Evolutionary conservation across 2,329 filamentous ascomycete genomes (phyloP).

Genomic region (Amauroascus niger): DNA sequence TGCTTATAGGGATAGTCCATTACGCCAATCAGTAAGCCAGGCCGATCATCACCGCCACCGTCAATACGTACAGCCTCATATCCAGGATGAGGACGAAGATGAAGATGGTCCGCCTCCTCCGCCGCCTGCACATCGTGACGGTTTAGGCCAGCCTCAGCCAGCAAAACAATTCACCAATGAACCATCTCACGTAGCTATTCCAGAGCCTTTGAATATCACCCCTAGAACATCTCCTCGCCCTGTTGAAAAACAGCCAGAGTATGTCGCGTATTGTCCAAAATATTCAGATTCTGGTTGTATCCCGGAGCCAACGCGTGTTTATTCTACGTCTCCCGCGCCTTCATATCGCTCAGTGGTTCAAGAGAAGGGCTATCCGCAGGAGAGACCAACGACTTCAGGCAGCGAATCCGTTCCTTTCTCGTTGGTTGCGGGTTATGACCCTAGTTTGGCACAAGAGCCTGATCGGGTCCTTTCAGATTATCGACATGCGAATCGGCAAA

Average conservation of each 20-base stretch:
- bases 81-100: constrained; percentile 20
- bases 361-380: constrained; percentile 19
- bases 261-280: constrained; percentile 17
- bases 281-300: constrained; percentile 8
- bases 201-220: constrained; percentile 21
- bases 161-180: constrained; percentile 12
- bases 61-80: constrained; percentile 14
- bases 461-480: constrained; percentile 25
- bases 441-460: constrained; percentile 21
- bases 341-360: constrained; percentile 24
- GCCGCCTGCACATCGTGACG: constrained; percentile 26
- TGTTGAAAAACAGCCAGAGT: constrained; percentile 10
- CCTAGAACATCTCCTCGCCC: constrained; percentile 15
- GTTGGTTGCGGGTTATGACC: constrained; percentile 36
- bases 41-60: constrained; percentile 18
- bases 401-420: constrained; percentile 32
- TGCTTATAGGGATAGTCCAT: constrained; percentile 22
- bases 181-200: constrained; percentile 17
- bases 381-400: constrained; percentile 22
- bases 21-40: constrained; percentile 23
- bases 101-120: constrained; percentile 26
- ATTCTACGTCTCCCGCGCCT: constrained; percentile 16
- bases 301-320: constrained; percentile 15
- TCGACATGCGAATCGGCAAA: constrained; percentile 22
- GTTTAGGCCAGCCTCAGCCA: constrained; percentile 14